Evolutionary conservation across 2,329 filamentous ascomycete genomes (phyloP).

Genomic region (Aspergillus sp.): DNA sequence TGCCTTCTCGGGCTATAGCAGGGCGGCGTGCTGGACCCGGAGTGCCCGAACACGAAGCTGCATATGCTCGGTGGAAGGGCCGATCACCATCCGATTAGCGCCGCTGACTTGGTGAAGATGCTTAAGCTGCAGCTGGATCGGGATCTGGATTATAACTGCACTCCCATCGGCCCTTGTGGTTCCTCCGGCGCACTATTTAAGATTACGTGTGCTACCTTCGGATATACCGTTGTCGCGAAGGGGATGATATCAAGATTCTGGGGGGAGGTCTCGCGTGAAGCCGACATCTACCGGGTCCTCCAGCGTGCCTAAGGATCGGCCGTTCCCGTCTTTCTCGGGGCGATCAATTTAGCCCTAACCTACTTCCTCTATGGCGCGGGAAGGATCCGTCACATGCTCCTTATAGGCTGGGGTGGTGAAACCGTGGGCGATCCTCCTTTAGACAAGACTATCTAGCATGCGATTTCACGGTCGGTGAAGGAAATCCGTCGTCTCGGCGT

Average conservation of each 20-base stretch:
- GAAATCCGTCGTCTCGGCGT: conserved; percentile 12
- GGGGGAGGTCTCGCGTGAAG: conserved; percentile 22
- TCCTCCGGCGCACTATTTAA: conserved; percentile 29
- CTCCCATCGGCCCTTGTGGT: conserved; percentile 25
- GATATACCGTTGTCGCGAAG: conserved; percentile 25
- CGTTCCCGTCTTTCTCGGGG: conserved; percentile 28
- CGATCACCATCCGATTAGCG: conserved; percentile 18
- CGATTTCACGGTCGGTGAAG: conserved; percentile 10
- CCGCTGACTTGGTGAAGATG: conserved; percentile 15
- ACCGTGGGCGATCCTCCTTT: conserved; percentile 7
- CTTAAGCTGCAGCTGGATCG: conserved; percentile 27
- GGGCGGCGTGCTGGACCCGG: conserved; percentile 17
- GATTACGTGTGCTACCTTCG: conserved; percentile 24
- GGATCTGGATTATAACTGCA: conserved; percentile 27
- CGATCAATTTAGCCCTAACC: conserved; percentile 20
- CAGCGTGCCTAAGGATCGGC: conserved; percentile 22
- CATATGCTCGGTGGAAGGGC: conserved; percentile 12
- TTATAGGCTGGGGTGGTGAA: conserved; percentile 26
- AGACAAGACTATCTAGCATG: no score
- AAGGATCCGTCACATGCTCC: conserved; percentile 26
- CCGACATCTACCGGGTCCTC: conserved; percentile 24
- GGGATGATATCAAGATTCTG: conserved; percentile 25
- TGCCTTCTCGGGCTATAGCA: conserved; percentile 26
- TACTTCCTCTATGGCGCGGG: conserved; percentile 25
- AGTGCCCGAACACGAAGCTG: conserved; percentile 24